Conservation (phyloP, 768 basidiomycete species). For the Panellus pusillus region DNA sequence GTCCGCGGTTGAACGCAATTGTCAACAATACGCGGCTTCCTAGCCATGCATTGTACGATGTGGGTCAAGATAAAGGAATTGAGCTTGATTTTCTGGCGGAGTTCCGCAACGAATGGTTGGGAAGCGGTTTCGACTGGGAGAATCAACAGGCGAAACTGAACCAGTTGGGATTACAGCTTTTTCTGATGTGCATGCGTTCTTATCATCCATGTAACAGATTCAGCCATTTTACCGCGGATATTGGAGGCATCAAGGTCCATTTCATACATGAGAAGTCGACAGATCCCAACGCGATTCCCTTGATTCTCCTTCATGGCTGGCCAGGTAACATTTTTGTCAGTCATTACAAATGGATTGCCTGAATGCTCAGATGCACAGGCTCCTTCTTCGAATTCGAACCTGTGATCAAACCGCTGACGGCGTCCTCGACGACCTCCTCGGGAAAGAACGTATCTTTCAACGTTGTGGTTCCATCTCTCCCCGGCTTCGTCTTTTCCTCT, state of each 20-base stretch:
- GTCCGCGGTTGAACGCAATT: neutral
- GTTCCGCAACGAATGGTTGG: neutral
- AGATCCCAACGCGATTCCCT: neutral
- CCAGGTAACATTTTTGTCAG: neutral
- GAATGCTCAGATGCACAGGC: neutral
- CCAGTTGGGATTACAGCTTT: neutral
- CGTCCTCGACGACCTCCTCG: neutral
- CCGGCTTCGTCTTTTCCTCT: slow-evolving; percentile 19
- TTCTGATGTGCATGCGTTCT: too few relatives aligned
- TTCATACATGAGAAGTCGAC: neutral
- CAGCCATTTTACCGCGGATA: slow-evolving; percentile 14
- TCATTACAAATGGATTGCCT: too few relatives aligned
- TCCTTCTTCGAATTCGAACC: slow-evolving; percentile 1
- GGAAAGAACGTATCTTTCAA: neutral
- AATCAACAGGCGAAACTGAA: slow-evolving; percentile 1
- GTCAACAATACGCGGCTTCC: neutral
- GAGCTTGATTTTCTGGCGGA: neutral
- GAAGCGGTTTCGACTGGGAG: neutral
- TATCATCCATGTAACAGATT: too few relatives aligned
- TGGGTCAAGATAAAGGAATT: neutral
- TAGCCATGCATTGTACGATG: neutral
- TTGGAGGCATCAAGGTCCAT: slow-evolving; percentile 15
- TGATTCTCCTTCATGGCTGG: slow-evolving; percentile 14
- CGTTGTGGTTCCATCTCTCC: slow-evolving; percentile 7
- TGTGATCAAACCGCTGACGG: neutral